These are phyloP conservation scores for Casaregolazyma suthepensis DNA, from an alignment of 1,139 yeast genomes.

Conservation along the genomic window DNA sequence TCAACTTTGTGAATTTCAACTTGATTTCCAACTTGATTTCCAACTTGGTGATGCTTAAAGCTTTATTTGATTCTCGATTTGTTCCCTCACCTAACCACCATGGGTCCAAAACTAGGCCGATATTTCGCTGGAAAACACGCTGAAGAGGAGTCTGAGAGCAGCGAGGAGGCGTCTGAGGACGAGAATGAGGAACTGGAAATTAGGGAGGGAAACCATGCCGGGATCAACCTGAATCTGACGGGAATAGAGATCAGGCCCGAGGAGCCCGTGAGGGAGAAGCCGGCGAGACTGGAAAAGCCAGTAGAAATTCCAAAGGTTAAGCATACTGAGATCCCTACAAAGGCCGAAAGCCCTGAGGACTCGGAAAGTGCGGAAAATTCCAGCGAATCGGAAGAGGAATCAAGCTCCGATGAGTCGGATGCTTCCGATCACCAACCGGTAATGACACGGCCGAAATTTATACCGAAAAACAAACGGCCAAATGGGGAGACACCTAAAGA, in stretches of 20 bases:
- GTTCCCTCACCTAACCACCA: slow-evolving; percentile 3
- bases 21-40: slow-evolving; percentile 53
- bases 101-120: slow-evolving; percentile 12
- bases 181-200: slow-evolving; percentile 15
- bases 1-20: too few relatives aligned
- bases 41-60: slow-evolving; percentile 62
- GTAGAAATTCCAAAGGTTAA: background rate
- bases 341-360: background rate
- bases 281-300: background rate
- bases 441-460: slow-evolving; percentile 24
- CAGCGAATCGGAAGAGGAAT: slow-evolving; percentile 12
- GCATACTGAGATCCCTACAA: background rate
- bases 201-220: slow-evolving; percentile 10
- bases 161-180: slow-evolving; percentile 14
- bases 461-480: slow-evolving; percentile 20
- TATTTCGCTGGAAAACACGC: slow-evolving; percentile 24
- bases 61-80: too few relatives aligned
- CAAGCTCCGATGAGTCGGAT: slow-evolving; percentile 12
- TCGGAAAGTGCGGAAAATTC: slow-evolving; percentile 1
- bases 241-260: background rate
- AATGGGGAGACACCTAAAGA: slow-evolving; percentile 4
- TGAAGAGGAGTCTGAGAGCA: slow-evolving; percentile 9
- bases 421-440: slow-evolving; percentile 12
- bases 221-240: background rate
- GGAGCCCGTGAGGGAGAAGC: background rate